Percentiles rank a stretch among this genome's conserved stretches.
These are phyloP conservation scores for Candida germanica DNA, from an alignment of 805 yeast genomes.

Conservation along the genomic window DNA sequence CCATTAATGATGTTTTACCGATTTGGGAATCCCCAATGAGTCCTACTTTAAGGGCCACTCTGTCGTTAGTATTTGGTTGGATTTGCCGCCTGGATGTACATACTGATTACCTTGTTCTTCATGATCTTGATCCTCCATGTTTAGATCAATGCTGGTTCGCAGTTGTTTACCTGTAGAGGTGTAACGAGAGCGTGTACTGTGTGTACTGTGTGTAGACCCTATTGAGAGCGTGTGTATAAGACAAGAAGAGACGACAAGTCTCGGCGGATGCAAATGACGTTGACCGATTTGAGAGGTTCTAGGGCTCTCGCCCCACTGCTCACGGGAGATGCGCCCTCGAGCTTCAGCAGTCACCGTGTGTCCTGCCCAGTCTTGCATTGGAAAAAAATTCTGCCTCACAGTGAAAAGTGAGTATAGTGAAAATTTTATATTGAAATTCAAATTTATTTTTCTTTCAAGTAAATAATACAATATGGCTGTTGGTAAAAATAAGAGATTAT, in stretches of 20 bases:
- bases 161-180: too few species aligned
- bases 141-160: too few species aligned
- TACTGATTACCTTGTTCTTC: slow-evolving; percentile 14
- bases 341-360: too few species aligned
- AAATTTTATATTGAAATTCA: slow-evolving; percentile 8
- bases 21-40: slow-evolving; percentile 94
- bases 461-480: slow-evolving; percentile 48
- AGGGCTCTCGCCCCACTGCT: too few species aligned
- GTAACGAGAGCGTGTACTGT: too few species aligned
- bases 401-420: slow-evolving; percentile 6
- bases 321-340: too few species aligned
- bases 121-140: slow-evolving; percentile 10
- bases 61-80: slow-evolving; percentile 21
- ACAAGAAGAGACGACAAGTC: too few species aligned
- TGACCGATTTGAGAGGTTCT: too few species aligned
- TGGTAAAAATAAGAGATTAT: slow-evolving; percentile 64
- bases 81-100: slow-evolving; percentile 4
- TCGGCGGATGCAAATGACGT: too few species aligned
- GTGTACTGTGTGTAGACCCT: too few species aligned
- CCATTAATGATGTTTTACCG: slow-evolving; percentile 95
- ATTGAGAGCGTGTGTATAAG: too few species aligned
- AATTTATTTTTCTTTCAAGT: slow-evolving; percentile 8
- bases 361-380: background rate
- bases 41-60: slow-evolving; percentile 80
- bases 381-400: background rate